A percentile compares a stretch with the other conserved stretches of the same genome.
phyloP scores from a whole-genome alignment of 2,329 filamentous ascomycete genomes.

The Ceratocystis cubensis region DNA sequence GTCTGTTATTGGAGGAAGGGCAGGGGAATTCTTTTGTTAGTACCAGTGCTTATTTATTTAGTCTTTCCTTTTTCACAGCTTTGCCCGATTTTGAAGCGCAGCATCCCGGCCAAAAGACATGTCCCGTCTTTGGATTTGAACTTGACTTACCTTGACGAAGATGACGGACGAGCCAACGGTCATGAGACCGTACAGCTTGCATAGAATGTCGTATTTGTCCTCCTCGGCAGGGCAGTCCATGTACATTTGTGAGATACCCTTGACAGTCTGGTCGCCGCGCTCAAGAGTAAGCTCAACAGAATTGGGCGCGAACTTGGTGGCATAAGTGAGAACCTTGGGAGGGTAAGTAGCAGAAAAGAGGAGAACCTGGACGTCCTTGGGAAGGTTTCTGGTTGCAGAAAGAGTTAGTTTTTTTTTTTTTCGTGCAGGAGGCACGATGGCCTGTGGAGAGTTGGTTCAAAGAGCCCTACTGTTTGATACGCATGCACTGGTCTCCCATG shows the following conservation, averaged over 20 bases:
- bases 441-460: too few relatives aligned
- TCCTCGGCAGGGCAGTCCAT: slow-evolving; percentile 76
- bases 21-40: slow-evolving; percentile 1
- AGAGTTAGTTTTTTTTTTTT: neutral
- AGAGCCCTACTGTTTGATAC: slow-evolving; percentile 62
- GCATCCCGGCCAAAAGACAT: neutral
- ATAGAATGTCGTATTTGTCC: slow-evolving; percentile 76
- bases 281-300: slow-evolving; percentile 79
- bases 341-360: slow-evolving; percentile 95
- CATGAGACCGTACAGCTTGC: slow-evolving; percentile 90
- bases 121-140: neutral
- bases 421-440: too few relatives aligned
- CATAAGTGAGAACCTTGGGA: slow-evolving; percentile 71
- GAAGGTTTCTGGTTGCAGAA: slow-evolving; percentile 48
- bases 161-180: slow-evolving; percentile 96
- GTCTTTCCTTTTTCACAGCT: neutral
- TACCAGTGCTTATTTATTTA: neutral
- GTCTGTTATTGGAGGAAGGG: slow-evolving; percentile 40
- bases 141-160: slow-evolving; percentile 64
- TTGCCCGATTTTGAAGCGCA: neutral
- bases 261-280: slow-evolving; percentile 85
- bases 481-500: slow-evolving; percentile 84
- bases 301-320: slow-evolving; percentile 68
- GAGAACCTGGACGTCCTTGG: slow-evolving; percentile 66
- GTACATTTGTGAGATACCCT: slow-evolving; percentile 95